Evolutionary conservation across 495 filamentous ascomycete species (phyloP).

Genomic region (Aspergillus ellipticus): DNA sequence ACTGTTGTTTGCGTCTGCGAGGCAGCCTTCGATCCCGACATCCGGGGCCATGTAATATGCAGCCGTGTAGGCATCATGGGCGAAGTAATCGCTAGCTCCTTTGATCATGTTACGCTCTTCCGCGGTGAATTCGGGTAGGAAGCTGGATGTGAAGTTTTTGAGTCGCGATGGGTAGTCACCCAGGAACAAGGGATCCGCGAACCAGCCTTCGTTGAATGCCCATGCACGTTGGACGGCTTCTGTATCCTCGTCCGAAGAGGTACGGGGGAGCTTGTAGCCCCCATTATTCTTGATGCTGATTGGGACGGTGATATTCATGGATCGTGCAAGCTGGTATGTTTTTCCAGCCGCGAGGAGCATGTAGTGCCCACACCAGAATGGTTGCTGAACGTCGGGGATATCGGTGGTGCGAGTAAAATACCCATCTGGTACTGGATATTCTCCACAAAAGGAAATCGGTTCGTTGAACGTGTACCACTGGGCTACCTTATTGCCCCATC

Average conservation of each 20-base stretch:
- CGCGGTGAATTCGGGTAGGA: constrained; percentile 58
- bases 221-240: constrained; percentile 38
- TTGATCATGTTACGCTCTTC: constrained; percentile 37
- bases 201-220: constrained; percentile 48
- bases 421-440: constrained; percentile 20
- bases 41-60: constrained; percentile 1
- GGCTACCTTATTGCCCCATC: constrained; percentile 38
- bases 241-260: constrained; percentile 25
- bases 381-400: constrained; percentile 15
- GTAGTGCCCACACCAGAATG: not conserved
- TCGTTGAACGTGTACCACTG: constrained; percentile 51
- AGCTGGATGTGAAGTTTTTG: constrained; percentile 59
- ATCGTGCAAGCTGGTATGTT: not conserved
- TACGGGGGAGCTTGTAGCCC: constrained; percentile 50
- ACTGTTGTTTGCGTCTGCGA: not conserved
- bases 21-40: not conserved
- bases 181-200: constrained; percentile 64
- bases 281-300: constrained; percentile 28
- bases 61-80: not conserved
- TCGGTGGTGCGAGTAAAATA: constrained; percentile 5
- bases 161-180: constrained; percentile 66
- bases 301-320: not conserved
- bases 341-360: constrained; percentile 1
- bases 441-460: constrained; percentile 40
- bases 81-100: not conserved